Evolutionary conservation across 805 yeast genomes (phyloP).

Genomic region (Ogataea methanolica): DNA sequence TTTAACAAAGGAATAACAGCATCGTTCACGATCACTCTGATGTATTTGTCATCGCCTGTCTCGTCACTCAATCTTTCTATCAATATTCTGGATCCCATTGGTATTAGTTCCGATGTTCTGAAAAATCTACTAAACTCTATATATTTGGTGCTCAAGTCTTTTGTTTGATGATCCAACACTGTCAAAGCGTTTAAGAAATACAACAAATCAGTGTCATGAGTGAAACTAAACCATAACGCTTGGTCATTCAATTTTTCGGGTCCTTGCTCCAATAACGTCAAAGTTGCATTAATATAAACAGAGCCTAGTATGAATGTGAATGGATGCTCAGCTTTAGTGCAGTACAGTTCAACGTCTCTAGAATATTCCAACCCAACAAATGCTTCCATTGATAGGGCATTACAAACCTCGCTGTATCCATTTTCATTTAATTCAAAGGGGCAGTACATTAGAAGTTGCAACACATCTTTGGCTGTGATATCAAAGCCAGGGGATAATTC

Average conservation of each 20-base stretch:
- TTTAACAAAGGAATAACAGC: constrained; percentile 47
- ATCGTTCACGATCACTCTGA: constrained; percentile 48
- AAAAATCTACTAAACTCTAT: constrained; percentile 42
- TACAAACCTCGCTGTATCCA: constrained; percentile 66
- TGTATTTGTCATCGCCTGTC: constrained; percentile 27
- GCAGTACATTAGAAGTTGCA: constrained; percentile 54
- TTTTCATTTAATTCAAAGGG: constrained; percentile 70
- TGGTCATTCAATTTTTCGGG: constrained; percentile 11
- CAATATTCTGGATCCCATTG: constrained; percentile 53
- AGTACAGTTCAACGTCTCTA: constrained; percentile 55
- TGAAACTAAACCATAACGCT: constrained; percentile 60
- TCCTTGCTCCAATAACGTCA: constrained; percentile 21
- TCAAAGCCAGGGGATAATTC: constrained; percentile 49
- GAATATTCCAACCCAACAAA: constrained; percentile 59
- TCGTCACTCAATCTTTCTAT: constrained; percentile 39
- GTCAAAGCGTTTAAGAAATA: constrained; percentile 64
- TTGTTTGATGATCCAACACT: constrained; percentile 36
- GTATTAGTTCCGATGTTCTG: constrained; percentile 41
- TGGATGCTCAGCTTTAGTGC: constrained; percentile 54
- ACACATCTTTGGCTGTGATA: constrained; percentile 49
- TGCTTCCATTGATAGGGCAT: constrained; percentile 63
- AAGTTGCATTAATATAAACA: constrained; percentile 47
- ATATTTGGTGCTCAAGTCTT: constrained; percentile 34
- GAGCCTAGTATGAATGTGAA: constrained; percentile 57
- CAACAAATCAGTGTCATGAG: constrained; percentile 70